These are phyloP conservation scores for Kodamaea sp. DNA, from an alignment of 1,139 yeast species.

Conservation along the genomic window DNA sequence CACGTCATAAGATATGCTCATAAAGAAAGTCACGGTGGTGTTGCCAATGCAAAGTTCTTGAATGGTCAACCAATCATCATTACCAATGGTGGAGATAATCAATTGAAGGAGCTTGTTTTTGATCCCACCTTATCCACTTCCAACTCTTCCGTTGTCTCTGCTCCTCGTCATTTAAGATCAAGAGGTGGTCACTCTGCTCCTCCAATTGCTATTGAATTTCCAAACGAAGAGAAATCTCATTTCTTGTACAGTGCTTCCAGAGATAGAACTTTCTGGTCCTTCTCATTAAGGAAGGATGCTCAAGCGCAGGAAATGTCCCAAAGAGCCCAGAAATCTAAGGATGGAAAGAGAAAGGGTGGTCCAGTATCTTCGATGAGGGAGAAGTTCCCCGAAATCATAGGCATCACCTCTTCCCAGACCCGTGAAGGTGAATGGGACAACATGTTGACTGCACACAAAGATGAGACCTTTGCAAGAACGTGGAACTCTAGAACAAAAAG, in stretches of 20 bases:
- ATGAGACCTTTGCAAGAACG: slow-evolving; percentile 80
- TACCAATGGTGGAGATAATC: slow-evolving; percentile 93
- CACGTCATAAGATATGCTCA: slow-evolving; percentile 78
- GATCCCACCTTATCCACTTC: slow-evolving; percentile 82
- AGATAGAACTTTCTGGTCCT: slow-evolving; percentile 86
- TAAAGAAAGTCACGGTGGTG: slow-evolving; percentile 74
- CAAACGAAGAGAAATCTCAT: slow-evolving; percentile 78
- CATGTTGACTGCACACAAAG: slow-evolving; percentile 87
- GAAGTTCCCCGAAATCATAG: slow-evolving; percentile 76
- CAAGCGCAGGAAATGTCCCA: slow-evolving; percentile 95
- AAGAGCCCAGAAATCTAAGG: slow-evolving; percentile 54
- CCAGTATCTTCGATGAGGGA: slow-evolving; percentile 50
- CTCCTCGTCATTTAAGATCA: slow-evolving; percentile 89
- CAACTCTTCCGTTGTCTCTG: slow-evolving; percentile 68
- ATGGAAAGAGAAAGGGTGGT: slow-evolving; percentile 64
- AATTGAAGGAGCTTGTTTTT: slow-evolving; percentile 85
- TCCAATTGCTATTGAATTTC: slow-evolving; percentile 75
- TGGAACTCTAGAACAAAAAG: slow-evolving; percentile 88
- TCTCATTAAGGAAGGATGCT: slow-evolving; percentile 92
- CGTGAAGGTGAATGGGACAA: slow-evolving; percentile 96
- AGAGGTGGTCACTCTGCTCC: slow-evolving; percentile 98
- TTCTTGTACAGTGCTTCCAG: slow-evolving; percentile 83
- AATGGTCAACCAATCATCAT: slow-evolving; percentile 92
- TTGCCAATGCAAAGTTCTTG: slow-evolving; percentile 72
- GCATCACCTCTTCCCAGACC: slow-evolving; percentile 72